Evolutionary conservation across 73 alveolate genomes (phyloP), one percentile per base, ranked within the genome.

Genomic region (Vitrella brassicaformis): DNA sequence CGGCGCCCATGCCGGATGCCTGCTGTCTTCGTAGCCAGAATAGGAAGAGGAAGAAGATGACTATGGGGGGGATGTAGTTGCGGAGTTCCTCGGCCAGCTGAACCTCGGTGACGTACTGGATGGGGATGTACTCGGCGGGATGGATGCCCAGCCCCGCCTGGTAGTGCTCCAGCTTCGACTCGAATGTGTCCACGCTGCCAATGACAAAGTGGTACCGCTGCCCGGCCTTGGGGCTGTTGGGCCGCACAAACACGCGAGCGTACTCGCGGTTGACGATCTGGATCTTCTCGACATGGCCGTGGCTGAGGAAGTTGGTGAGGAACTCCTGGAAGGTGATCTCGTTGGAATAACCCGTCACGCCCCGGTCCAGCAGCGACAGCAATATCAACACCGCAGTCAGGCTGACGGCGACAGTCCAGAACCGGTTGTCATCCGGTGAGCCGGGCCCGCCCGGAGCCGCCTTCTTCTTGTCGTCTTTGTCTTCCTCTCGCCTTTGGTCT

Each of bases 281-380:
- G 68, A 74, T 67, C 66, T 74, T 74, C 70, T 74, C 74, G 31
- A 74, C 81, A 27, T 67, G 27, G 56, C 81, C 81, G 31, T 67
- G 65, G 47, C n/a, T 39, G 47, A 74, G 56, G 66, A 64, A 74
- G 74, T 74, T 74, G 27, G 47, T 68, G 29, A 74, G 47, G 74
- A 74, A 64, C 25, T 74, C 81, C 32, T 74, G 81, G 69, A 74
- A 31, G 1, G 81, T 74, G 69, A 74, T 72, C 74, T 74, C 77
- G 22, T 31, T 39, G 28, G 25, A 66, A 39, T 19, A 28, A 27
- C 47, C 56, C 19, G 39, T 8, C 14, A 39, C 56, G 22, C 4
- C 56, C 56, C 14, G 22, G 22, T 39, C 22, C 14, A 39, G 14
- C 22, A 39, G 22, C 14, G 56, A 39, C 4, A 4, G 14, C 4